A percentile compares a stretch with the other conserved stretches of the same genome.
Conservation (phyloP, 257 asterid genomes). For the Coffea canephora region DNA sequence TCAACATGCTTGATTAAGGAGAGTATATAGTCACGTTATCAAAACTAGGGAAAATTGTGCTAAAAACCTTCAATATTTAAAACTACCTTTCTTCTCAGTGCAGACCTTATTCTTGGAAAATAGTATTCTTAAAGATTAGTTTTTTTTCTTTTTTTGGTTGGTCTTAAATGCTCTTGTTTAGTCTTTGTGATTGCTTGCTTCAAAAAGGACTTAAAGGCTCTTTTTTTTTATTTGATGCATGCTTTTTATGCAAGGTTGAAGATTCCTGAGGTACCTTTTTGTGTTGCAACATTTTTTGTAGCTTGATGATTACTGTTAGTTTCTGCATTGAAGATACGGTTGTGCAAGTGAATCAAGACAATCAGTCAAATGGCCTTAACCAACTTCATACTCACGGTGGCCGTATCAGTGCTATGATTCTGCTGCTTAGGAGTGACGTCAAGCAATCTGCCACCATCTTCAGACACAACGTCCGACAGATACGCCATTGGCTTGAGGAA, state of each 20-base stretch:
- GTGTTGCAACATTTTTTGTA: neutral
- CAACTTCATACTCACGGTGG: constrained; percentile 70
- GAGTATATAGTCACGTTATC: neutral
- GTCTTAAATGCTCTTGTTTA: neutral
- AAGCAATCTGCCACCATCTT: constrained; percentile 68
- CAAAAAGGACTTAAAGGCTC: neutral
- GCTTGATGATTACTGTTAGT: neutral
- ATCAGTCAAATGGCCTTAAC: constrained; percentile 53
- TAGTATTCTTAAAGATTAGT: neutral
- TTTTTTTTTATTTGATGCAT: neutral
- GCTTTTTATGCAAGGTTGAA: neutral
- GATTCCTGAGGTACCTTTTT: neutral
- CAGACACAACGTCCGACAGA: constrained; percentile 66
- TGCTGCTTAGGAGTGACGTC: constrained; percentile 71
- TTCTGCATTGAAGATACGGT: neutral
- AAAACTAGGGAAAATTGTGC: too few species aligned
- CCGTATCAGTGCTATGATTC: constrained; percentile 64
- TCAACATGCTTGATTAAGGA: neutral
- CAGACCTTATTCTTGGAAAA: neutral
- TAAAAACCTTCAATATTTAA: too few species aligned
- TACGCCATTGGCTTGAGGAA: constrained; percentile 77
- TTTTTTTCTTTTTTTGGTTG: too few species aligned
- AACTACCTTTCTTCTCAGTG: neutral
- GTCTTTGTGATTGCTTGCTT: neutral
- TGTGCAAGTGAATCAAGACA: neutral